Conservation (phyloP, 164 flowering plant species). For the Berberis thunbergii region DNA sequence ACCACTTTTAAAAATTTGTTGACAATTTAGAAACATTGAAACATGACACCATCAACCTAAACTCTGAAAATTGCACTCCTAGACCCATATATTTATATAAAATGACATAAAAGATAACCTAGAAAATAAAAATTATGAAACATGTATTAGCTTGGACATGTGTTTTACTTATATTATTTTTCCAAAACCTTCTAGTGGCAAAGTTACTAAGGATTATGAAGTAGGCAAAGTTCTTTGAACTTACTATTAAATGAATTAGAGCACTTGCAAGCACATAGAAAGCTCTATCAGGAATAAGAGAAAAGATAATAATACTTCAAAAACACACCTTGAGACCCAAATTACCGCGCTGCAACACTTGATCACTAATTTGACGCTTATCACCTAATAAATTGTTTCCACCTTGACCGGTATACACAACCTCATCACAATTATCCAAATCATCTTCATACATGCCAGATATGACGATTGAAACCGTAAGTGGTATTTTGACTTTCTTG, state of each 20-base stretch:
- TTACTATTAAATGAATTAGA: too few species aligned
- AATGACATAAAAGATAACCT: background rate
- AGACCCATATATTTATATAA: background rate
- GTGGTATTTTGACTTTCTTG: background rate
- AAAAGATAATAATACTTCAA: constrained; percentile 1
- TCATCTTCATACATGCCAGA: background rate
- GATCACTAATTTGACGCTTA: background rate
- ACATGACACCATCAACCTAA: too few species aligned
- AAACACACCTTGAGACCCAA: constrained; percentile 8
- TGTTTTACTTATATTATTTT: too few species aligned
- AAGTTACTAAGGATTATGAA: too few species aligned
- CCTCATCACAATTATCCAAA: background rate
- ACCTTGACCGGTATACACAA: constrained; percentile 1
- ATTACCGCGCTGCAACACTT: background rate
- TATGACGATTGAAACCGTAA: background rate
- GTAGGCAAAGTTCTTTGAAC: too few species aligned
- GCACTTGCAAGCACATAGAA: background rate
- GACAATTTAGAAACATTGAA: too few species aligned
- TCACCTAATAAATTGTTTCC: background rate
- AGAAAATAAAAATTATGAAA: too few species aligned
- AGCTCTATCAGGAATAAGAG: background rate
- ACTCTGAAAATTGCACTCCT: too few species aligned
- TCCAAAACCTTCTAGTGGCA: too few species aligned
- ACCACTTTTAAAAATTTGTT: too few species aligned
- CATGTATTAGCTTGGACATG: too few species aligned